Base-by-base conservation (phyloP, 208 protist species). In the Wallacemonas collosoma region DNA sequence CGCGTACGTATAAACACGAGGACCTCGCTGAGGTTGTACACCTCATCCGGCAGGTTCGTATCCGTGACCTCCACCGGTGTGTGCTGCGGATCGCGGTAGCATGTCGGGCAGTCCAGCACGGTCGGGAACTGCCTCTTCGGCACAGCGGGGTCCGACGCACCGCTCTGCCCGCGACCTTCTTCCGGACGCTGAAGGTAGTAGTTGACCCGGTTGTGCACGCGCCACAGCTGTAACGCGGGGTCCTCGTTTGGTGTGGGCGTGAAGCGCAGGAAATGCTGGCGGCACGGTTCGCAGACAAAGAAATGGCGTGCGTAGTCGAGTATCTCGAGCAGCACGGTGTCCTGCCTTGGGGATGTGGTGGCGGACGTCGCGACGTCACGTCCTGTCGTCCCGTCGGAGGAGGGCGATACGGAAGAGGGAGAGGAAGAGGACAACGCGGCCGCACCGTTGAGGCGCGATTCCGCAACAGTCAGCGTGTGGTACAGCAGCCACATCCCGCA, bases 401-500 rank as follows among this genome's bases (percentile, higher is more conserved):
- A 26, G 26, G 26, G 26, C 26, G 26, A 26, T 26, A 26, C 26
- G 26, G 26, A 26, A 26, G 26, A 26, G 26, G 26, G 26, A 26
- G 26, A 26, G 26, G 26, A 26, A 26, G 26, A 26, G 26, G 26
- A 26, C 26, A 26, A 26, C 26, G 26, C 26, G 26, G 26, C 26
- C 26, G 26, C 26, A 26, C 26, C 26, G 7, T 12, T 11, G 11
- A 45, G 36, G 36, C 39, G 2, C 57, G 60, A 65, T 41, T 65
- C 60, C 8, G 60, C 60, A 11, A 71, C 85, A 2, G 85, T 82
- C n/a, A 93, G 74, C 4, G 88, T 54, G 72, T 93, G 88, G 44
- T 85, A 91, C 56, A 93, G 85, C 44, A 93, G 73, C 88, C 88
- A 93, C 78, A 89, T 73, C 12, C 77, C 88, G 58, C 88, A 93